Evolutionary conservation across 331 rosid species (phyloP), one percentile per base, ranked within the genome.

Genomic region (Spiraea crenata): DNA sequence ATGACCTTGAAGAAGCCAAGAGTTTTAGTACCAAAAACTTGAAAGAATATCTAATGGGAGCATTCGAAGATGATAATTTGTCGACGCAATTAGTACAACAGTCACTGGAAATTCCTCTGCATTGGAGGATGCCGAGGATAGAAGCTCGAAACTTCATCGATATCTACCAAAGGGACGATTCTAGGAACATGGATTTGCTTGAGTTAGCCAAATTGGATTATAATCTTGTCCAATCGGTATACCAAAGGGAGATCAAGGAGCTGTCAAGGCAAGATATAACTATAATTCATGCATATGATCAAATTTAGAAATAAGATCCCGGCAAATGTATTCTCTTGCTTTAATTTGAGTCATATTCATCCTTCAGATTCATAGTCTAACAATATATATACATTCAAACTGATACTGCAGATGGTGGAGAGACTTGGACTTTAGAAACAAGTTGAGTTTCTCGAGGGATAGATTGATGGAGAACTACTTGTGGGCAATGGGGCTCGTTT

Each of bases 401-500:
- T 11, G 4, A 45, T 45, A 13, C 6, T 37, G 45, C 38, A 81
- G 82, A 65, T 81, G 85, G 85, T 77, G 85, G 82, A 58, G 19
- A 4, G 66, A 74, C 14, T 49, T 77, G 77, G 74, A 62, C 31
- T 73, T 81, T 5, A 74, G 42, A 35, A 48, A 67, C 0, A 49
- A 57, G 54, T 74, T 72, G 15, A 50, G 12, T 12, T 81, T 77
- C 19, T 56, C 85, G 0, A 73, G 82, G 57, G 85, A 81, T 17
- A 70, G 82, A 41, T n/a, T 81, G 10, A 69, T 73, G 79, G 82
- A 81, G 63, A 81, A 81, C 10, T 77, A 63, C 45, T 45, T 77
- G 73, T 77, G 82, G 82, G 74, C 72, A 0, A 14, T 77, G 71
- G 85, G 77, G 7, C 51, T 58, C 44, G 2, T 14, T 42, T 52